Percentiles rank a stretch among this genome's conserved stretches.
Evolutionary conservation across 805 yeast genomes (phyloP).

Genomic region (Wickerhamiella sorbophila): DNA sequence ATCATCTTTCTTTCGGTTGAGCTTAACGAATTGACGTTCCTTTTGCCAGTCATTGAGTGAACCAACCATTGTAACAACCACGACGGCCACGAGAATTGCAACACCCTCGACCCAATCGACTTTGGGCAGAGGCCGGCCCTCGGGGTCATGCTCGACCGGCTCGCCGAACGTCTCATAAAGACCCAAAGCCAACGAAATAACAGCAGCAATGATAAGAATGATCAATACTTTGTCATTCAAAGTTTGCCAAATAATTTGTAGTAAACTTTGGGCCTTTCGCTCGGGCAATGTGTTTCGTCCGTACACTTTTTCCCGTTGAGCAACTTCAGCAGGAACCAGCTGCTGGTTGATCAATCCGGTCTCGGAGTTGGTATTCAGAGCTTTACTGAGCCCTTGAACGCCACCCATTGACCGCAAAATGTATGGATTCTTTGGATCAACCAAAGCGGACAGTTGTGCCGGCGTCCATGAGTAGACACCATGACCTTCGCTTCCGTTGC

Average conservation of each 20-base stretch:
- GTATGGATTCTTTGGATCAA: slow-evolving; percentile 28
- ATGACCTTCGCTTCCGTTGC: not conserved
- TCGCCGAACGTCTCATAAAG: slow-evolving; percentile 85
- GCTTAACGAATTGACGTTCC: slow-evolving; percentile 78
- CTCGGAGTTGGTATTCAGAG: slow-evolving; percentile 22
- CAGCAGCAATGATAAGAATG: slow-evolving; percentile 70
- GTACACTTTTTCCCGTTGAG: slow-evolving; percentile 33
- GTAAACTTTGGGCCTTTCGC: slow-evolving; percentile 52
- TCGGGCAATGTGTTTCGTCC: slow-evolving; percentile 66
- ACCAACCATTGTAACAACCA: slow-evolving; percentile 84
- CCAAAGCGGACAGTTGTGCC: slow-evolving; percentile 17
- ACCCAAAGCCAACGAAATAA: slow-evolving; percentile 79
- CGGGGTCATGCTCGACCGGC: slow-evolving; percentile 59
- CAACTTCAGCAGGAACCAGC: slow-evolving; percentile 13
- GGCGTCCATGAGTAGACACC: slow-evolving; percentile 11
- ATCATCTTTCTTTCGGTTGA: slow-evolving; percentile 79
- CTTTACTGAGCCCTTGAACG: slow-evolving; percentile 19
- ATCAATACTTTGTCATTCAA: slow-evolving; percentile 83
- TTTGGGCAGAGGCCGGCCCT: slow-evolving; percentile 62
- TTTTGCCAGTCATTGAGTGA: slow-evolving; percentile 95
- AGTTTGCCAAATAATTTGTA: slow-evolving; percentile 62
- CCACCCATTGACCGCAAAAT: slow-evolving; percentile 29
- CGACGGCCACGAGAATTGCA: slow-evolving; percentile 83
- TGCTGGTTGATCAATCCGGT: slow-evolving; percentile 22
- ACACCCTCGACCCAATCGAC: slow-evolving; percentile 99